These are phyloP conservation scores for Malassezia dermatis DNA, from an alignment of 1,284 basidiomycete species.

Conservation along the genomic window DNA sequence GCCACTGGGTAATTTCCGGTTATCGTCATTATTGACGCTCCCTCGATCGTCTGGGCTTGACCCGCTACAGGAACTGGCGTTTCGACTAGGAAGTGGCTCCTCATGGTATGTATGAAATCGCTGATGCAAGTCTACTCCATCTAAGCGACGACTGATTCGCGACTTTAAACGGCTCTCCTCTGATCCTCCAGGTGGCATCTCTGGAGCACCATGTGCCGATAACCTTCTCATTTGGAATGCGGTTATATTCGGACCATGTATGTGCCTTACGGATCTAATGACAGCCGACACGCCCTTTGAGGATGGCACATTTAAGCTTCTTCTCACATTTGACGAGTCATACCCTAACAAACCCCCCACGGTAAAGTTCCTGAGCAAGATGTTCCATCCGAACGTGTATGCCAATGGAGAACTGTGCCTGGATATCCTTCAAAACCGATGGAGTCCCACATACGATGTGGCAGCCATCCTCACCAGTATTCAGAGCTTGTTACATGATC, in stretches of 20 bases:
- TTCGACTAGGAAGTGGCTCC: not conserved
- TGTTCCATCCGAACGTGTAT: slow-evolving; percentile 99
- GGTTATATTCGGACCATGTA: slow-evolving; percentile 94
- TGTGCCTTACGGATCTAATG: slow-evolving; percentile 28
- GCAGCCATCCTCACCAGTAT: slow-evolving; percentile 93
- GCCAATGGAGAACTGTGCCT: slow-evolving; percentile 94
- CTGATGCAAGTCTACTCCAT: slow-evolving; percentile 37
- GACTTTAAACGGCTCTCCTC: slow-evolving; percentile 80
- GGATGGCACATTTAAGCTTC: slow-evolving; percentile 93
- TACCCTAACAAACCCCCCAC: slow-evolving; percentile 97
- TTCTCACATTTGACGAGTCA: slow-evolving; percentile 88
- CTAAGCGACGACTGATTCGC: slow-evolving; percentile 42
- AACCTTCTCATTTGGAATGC: slow-evolving; percentile 99
- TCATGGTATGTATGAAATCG: not conserved
- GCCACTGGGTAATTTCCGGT: not conserved
- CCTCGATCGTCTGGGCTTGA: not conserved
- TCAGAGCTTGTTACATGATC: slow-evolving; percentile 88
- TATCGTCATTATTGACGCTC: not conserved
- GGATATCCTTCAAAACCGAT: slow-evolving; percentile 94
- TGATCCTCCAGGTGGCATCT: slow-evolving; percentile 90
- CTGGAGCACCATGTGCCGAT: slow-evolving; percentile 88
- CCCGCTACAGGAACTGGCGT: not conserved
- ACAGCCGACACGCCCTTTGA: slow-evolving; percentile 94
- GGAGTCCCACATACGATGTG: slow-evolving; percentile 96
- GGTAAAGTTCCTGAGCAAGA: slow-evolving; percentile 89